Evolutionary conservation across 2,329 filamentous ascomycete species (phyloP).

Genomic region (Myriosclerotinia duriaeana): DNA sequence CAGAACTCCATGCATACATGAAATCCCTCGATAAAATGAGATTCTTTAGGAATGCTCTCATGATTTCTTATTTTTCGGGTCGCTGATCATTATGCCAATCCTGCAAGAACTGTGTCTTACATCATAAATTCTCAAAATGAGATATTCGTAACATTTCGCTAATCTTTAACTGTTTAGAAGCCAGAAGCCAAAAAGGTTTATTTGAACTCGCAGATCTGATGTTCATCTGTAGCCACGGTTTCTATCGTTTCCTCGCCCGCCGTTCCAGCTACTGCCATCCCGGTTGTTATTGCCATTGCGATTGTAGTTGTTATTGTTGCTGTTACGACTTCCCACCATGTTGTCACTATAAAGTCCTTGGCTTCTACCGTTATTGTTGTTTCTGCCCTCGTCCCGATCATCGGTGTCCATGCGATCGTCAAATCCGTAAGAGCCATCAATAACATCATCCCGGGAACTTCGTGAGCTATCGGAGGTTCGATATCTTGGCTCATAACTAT

Average conservation of each 20-base stretch:
- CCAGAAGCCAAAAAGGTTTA: not conserved
- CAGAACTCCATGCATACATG: constrained; percentile 18
- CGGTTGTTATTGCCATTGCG: too few relatives aligned
- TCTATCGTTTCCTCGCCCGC: constrained; percentile 30
- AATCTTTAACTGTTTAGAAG: not conserved
- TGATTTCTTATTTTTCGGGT: not conserved
- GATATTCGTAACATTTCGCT: constrained; percentile 6
- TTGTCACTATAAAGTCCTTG: constrained; percentile 40
- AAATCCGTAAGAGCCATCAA: constrained; percentile 42
- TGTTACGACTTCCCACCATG: constrained; percentile 31
- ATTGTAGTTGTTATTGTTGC: constrained; percentile 10
- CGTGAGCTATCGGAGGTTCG: constrained; percentile 29
- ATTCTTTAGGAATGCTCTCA: not conserved
- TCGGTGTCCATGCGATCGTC: constrained; percentile 41
- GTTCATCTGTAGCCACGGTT: constrained; percentile 35
- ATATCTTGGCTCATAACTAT: constrained; percentile 34
- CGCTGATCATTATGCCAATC: constrained; percentile 13
- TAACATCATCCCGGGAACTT: constrained; percentile 34
- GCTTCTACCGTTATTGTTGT: constrained; percentile 21
- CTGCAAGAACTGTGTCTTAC: not conserved
- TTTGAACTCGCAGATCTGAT: not conserved
- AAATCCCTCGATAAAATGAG: constrained; percentile 8
- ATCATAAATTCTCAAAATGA: constrained; percentile 13
- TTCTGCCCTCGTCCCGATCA: constrained; percentile 29
- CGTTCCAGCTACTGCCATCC: constrained; percentile 20